Base-by-base conservation (phyloP, 371 early-diverging fungal genomes). In the Actinomortierella wolfii region DNA sequence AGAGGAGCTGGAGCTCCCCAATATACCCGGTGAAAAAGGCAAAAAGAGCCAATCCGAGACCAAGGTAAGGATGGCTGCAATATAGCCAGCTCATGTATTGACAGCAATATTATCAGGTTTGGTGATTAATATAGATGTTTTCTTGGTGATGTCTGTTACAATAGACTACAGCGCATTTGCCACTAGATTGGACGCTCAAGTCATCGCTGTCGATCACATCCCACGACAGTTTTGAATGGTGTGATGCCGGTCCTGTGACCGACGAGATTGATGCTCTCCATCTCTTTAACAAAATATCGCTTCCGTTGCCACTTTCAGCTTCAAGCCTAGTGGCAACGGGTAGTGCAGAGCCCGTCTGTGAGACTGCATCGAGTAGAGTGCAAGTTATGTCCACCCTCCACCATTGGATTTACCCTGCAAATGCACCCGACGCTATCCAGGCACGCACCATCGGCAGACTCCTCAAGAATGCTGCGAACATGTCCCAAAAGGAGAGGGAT, bases 121-220 rank as follows among this genome's bases (percentile, higher is more conserved):
- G 18, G 11, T 18, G 7, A 18, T 56, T 43, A 23, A 26, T 26
- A n/a, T n/a, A n/a, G n/a, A n/a, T n/a, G n/a, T n/a, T n/a, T n/a
- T n/a, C n/a, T 34, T 34, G 15, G 21, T 2, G 24, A 9, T 47
- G 18, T 47, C 20, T 18, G 2, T 21, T 24, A 21, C 21, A 47
- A 13, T 42, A 69, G 74, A 59, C 54, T 5, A 48, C 63, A 17
- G 1, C n/a, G 1, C 24, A 21, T 0, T 5, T 51, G 5, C 74
- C 74, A 13, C 0, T 73, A 48, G 74, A 73, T 23, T 73, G 74
- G 74, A 57, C 74, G 3, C 9, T 73, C n/a, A 73, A 63, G 39
- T 48, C 49, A 0, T 51, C 67, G 2, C 24, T 66, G 6, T 59
- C 59, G 0, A 56, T 73, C 2, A 59, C 59, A 0, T 73, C 74